Base-by-base conservation (phyloP, 1,284 basidiomycete genomes). In the Tylopilus sp. region DNA sequence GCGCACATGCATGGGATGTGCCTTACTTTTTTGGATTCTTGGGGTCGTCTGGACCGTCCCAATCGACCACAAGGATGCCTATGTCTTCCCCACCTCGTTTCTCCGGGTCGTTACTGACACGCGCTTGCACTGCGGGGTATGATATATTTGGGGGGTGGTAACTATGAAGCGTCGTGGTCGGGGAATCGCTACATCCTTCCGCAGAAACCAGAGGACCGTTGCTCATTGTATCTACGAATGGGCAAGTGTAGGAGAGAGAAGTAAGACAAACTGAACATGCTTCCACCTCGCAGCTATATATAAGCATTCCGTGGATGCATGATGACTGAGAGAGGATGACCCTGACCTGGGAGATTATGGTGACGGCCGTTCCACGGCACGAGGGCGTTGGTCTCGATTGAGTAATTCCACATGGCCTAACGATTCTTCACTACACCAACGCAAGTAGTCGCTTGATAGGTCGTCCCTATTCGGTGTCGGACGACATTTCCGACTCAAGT, bases 41-140 rank as follows among this genome's bases (percentile, higher is more conserved):
- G 0, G 59, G 65, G 44, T 70, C 68, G 33, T 68, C 55, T 11
- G 68, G 68, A 16, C 68, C 65, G 13, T 71, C 68, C 69, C 66
- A 69, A 19, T 70, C 68, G 4, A 69, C 56, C 0, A 71, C 45
- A 11, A 66, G 49, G 6, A 54, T 29, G 21, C 12, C 5, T 13
- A 16, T 3, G 3, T 26, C 10, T 19, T 49, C 30, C 11, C 6
- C 13, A 2, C 4, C 26, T 21, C 9, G 12, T n/a, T 41, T 25
- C 2, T 10, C 38, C 2, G 35, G 18, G 4, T 23, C 12, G n/a
- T n/a, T n/a, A n/a, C n/a, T n/a, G n/a, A n/a, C n/a, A n/a, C n/a
- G 37, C 3, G n/a, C 16, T 42, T 44, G 44, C 2, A 15, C n/a
- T 9, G 15, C n/a, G 4, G 2, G 13, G 6, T 1, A 4, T 0